Conservation (phyloP, 164 flowering plant species). For the Warburgia ugandensis region DNA sequence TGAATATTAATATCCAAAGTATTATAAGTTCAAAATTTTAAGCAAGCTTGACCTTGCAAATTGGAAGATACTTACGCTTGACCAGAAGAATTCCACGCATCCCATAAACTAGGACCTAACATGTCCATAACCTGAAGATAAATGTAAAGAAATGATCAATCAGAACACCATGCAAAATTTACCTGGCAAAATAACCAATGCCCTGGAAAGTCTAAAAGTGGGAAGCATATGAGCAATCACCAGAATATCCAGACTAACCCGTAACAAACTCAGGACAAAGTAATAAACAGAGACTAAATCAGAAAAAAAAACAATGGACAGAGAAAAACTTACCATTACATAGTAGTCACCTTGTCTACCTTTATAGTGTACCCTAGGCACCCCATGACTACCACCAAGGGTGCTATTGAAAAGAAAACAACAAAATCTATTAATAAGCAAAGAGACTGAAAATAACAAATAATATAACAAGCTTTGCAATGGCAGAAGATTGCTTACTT, state of each 20-base stretch:
- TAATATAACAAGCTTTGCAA: background rate
- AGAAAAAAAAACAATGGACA: background rate
- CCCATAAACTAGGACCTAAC: conserved; percentile 94
- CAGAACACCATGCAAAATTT: too few species aligned
- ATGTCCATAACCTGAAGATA: conserved; percentile 82
- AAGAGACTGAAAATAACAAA: background rate
- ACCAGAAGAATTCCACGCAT: conserved; percentile 82
- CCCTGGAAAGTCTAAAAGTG: too few species aligned
- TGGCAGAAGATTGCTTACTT: conserved; percentile 34
- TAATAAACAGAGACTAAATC: too few species aligned
- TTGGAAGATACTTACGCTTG: conserved; percentile 58
- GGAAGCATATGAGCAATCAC: too few species aligned
- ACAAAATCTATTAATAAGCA: background rate
- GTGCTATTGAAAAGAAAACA: conserved; percentile 29
- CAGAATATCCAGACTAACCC: too few species aligned
- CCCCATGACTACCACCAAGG: conserved; percentile 84
- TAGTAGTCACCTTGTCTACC: conserved; percentile 90
- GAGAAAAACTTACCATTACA: conserved; percentile 51
- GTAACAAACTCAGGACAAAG: background rate
- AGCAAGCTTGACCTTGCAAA: background rate
- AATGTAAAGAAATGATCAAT: conserved; percentile 1
- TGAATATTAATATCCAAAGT: background rate
- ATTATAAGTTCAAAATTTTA: background rate
- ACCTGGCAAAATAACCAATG: too few species aligned
- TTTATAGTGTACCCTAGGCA: conserved; percentile 80